Conservation (phyloP, 495 filamentous ascomycete genomes). For the Daldinia decipiens region DNA sequence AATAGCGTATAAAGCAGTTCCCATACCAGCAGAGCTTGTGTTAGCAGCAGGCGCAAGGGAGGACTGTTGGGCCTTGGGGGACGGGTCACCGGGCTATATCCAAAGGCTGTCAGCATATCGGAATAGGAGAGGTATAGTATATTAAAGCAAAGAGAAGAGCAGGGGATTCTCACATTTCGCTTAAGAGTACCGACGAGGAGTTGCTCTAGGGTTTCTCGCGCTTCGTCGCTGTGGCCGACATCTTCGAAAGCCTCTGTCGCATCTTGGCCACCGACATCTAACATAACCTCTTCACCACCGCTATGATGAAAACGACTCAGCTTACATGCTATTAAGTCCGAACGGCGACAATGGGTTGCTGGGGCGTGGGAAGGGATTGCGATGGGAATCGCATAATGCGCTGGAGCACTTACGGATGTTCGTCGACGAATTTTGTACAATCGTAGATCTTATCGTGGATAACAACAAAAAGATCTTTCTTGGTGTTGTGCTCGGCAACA, state of each 20-base stretch:
- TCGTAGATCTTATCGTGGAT: conserved; percentile 98
- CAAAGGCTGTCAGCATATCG: conserved; percentile 35
- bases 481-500: conserved; percentile 85
- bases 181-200: conserved; percentile 84
- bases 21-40: conserved; percentile 66
- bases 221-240: conserved; percentile 99
- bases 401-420: conserved; percentile 89
- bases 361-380: neutral
- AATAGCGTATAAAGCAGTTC: conserved; percentile 84
- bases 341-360: conserved; percentile 1
- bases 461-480: conserved; percentile 94
- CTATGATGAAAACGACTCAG: conserved; percentile 58
- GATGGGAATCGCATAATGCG: conserved; percentile 1
- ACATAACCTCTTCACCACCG: conserved; percentile 96
- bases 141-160: conserved; percentile 9
- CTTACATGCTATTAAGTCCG: neutral
- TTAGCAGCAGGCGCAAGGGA: conserved; percentile 60
- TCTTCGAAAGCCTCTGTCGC: conserved; percentile 99
- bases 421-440: conserved; percentile 86
- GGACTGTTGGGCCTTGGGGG: conserved; percentile 66
- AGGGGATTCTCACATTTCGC: conserved; percentile 73
- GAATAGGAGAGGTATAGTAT: conserved; percentile 9
- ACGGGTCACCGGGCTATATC: conserved; percentile 83
- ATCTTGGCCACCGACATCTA: conserved; percentile 96
- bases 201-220: conserved; percentile 88